Evolutionary conservation across 768 basidiomycete genomes (phyloP).

Genomic region (Pleurotus djamor): DNA sequence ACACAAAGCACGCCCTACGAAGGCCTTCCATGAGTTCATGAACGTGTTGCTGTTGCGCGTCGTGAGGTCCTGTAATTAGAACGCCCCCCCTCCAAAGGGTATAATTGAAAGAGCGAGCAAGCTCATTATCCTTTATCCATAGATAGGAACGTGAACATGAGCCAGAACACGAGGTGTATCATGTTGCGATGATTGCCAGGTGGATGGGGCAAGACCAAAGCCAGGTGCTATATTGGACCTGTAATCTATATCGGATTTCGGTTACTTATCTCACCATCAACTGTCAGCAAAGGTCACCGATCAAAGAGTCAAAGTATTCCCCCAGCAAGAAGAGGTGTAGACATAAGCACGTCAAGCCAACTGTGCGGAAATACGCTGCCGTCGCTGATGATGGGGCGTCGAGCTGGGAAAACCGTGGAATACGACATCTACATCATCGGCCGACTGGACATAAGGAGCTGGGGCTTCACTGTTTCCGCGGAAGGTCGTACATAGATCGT

Average conservation of each 20-base stretch:
- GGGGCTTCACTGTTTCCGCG: background rate
- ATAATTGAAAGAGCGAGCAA: background rate
- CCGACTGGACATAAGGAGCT: background rate
- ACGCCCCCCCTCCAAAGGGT: background rate
- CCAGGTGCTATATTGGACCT: background rate
- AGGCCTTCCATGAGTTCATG: background rate
- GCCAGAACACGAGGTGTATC: background rate
- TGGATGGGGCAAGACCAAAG: background rate
- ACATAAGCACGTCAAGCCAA: background rate
- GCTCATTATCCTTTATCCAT: background rate
- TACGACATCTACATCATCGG: background rate
- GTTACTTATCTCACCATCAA: background rate
- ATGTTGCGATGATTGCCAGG: background rate
- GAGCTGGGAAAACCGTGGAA: background rate
- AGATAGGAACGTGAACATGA: background rate
- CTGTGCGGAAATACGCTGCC: background rate
- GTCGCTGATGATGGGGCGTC: too few relatives aligned
- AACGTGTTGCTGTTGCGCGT: background rate
- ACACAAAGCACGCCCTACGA: background rate
- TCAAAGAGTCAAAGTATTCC: background rate
- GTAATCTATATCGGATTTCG: conserved; percentile 1
- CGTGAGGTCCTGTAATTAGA: background rate
- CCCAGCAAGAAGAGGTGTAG: too few relatives aligned
- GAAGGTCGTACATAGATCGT: too few relatives aligned
- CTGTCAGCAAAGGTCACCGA: background rate